A percentile compares a stretch with the other conserved stretches of the same genome.
phyloP scores from a whole-genome alignment of 139 green algal species.

The Chlorella sp. region DNA sequence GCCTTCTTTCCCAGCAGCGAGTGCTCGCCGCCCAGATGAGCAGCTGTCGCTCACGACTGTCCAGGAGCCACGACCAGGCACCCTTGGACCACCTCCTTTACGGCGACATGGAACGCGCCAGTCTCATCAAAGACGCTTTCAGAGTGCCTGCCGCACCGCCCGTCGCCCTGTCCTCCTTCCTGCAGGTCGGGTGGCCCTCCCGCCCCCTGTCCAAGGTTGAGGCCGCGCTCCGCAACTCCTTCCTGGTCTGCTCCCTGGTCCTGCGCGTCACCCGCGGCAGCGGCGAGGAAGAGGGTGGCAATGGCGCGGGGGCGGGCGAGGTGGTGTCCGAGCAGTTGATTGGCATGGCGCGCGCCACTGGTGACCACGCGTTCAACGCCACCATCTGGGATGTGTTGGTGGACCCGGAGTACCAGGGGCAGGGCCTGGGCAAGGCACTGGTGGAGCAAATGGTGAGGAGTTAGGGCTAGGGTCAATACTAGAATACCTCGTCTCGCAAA shows the following conservation, averaged over 20 bases:
- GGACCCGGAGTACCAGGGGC: constrained; percentile 85
- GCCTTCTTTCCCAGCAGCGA: neutral
- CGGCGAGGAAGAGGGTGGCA: neutral
- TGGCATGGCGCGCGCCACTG: constrained; percentile 81
- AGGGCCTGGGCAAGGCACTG: constrained; percentile 90
- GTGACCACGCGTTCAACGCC: constrained; percentile 94
- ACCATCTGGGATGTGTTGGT: constrained; percentile 97
- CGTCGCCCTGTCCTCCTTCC: too few relatives aligned
- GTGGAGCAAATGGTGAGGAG: constrained; percentile 88
- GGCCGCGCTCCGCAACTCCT: constrained; percentile 82
- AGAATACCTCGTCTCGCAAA: too few relatives aligned
- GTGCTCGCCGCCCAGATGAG: neutral
- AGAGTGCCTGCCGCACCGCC: too few relatives aligned
- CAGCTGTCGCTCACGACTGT: too few relatives aligned
- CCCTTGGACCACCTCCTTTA: too few relatives aligned
- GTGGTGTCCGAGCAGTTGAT: constrained; percentile 54
- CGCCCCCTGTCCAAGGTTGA: constrained; percentile 77
- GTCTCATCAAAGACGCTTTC: too few relatives aligned
- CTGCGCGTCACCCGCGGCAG: constrained; percentile 12
- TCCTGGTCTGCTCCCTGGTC: constrained; percentile 74
- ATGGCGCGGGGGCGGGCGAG: neutral
- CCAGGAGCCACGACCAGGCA: too few relatives aligned
- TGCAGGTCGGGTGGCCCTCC: constrained; percentile 85
- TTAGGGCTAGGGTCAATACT: too few relatives aligned
- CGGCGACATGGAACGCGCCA: too few relatives aligned